Conservation (phyloP, 2,329 filamentous ascomycete genomes). For the Colletotrichum horii region DNA sequence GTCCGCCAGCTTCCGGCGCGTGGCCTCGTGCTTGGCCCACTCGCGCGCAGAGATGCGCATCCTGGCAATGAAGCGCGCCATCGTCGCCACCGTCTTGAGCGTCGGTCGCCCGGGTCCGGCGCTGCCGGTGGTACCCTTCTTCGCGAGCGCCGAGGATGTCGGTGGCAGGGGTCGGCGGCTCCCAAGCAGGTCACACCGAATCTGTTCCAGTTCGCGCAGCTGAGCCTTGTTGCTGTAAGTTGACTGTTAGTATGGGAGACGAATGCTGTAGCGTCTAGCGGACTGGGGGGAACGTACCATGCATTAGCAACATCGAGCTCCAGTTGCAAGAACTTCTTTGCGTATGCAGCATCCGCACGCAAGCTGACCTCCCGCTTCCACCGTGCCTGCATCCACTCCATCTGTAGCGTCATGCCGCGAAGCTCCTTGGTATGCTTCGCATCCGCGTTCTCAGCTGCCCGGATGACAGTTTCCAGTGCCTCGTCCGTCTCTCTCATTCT, state of each 20-base stretch:
- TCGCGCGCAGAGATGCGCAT: slow-evolving; percentile 50
- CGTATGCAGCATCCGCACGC: slow-evolving; percentile 80
- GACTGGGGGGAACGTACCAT: slow-evolving; percentile 74
- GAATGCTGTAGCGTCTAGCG: neutral
- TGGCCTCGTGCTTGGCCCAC: slow-evolving; percentile 59
- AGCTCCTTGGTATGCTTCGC: slow-evolving; percentile 77
- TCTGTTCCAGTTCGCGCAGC: slow-evolving; percentile 82
- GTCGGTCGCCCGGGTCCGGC: slow-evolving; percentile 28
- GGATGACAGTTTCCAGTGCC: slow-evolving; percentile 64
- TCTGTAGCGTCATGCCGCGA: slow-evolving; percentile 84
- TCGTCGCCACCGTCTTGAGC: slow-evolving; percentile 50
- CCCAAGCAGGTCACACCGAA: slow-evolving; percentile 58
- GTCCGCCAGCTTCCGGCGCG: slow-evolving; percentile 52
- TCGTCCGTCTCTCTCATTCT: slow-evolving; percentile 46
- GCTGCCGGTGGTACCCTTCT: neutral
- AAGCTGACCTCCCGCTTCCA: slow-evolving; percentile 82
- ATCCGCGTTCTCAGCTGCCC: slow-evolving; percentile 66
- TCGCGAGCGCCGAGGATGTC: slow-evolving; percentile 27
- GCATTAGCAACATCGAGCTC: slow-evolving; percentile 84
- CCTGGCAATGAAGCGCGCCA: slow-evolving; percentile 59
- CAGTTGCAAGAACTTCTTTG: slow-evolving; percentile 82
- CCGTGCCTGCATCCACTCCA: slow-evolving; percentile 86
- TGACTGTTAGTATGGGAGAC: slow-evolving; percentile 27
- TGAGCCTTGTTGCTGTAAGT: slow-evolving; percentile 84
- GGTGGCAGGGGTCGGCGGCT: slow-evolving; percentile 40